Evolutionary conservation across 306 rosid species (phyloP), one percentile per base, ranked within the genome.

Genomic region (Cyclanthera cordifolia): DNA sequence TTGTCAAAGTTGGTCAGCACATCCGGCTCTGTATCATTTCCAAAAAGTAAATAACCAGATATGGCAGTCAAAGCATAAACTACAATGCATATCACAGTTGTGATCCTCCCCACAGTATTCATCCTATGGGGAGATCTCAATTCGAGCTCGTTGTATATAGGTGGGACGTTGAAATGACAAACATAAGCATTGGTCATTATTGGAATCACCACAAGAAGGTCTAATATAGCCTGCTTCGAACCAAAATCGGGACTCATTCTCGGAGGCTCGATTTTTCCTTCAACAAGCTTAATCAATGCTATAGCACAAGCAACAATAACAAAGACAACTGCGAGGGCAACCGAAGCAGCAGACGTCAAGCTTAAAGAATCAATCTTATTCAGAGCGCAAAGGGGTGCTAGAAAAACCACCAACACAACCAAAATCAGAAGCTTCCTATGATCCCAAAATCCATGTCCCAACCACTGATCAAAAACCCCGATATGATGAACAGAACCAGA

Each of bases 281-380:
- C 85, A 0, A 78, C 73, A 17, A 93, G 88, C 85, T 93, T 93
- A 77, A 93, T 79, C 25, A 56, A 72, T 1, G 96, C 86, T 16
- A 93, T 82, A 15, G 64, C 72, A 65, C 79, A 82, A 32, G 96
- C 77, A 72, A 93, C 87, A 6, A 87, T 78, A 19, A 93, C 98
- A 78, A 89, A 93, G 72, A 93, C 59, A 2, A 93, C 73, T 1
- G 98, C 98, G n/a, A 93, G 98, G 46, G 84, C 98, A 1, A 93
- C 98, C 0, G 98, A 93, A 3, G 96, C 96, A 63, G 98, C 98
- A 0, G 98, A 93, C 67, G 99, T 90, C 86, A 93, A 70, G 82
- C 90, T 93, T 88, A 93, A 73, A 0, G 99, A 93, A 48, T 93
- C 99, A 72, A 93, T 93, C 83, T 86, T 93, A 19, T 93, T 94